Evolutionary conservation across 2,329 filamentous ascomycete genomes (phyloP).

Genomic region (Alternaria postmessia): DNA sequence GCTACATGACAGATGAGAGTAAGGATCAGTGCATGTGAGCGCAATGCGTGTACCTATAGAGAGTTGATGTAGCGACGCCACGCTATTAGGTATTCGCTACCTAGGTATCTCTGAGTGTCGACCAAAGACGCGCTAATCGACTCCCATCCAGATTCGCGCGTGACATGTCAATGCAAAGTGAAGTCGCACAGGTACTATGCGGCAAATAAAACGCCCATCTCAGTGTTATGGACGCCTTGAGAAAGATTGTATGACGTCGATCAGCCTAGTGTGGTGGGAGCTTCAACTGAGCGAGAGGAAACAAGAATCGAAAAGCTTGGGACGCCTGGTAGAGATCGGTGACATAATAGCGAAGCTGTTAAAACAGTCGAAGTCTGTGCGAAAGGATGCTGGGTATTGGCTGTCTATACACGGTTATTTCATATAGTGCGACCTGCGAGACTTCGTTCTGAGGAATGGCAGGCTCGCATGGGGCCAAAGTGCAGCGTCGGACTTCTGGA

Average conservation of each 20-base stretch:
- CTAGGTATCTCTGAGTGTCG: not conserved
- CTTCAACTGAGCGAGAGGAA: not conserved
- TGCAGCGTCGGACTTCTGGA: not conserved
- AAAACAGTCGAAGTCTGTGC: not conserved
- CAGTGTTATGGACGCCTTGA: not conserved
- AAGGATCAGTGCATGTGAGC: not conserved
- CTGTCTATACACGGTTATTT: not conserved
- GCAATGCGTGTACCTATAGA: not conserved
- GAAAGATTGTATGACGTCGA: not conserved
- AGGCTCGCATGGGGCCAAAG: not conserved
- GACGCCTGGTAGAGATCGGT: not conserved
- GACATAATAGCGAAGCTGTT: not conserved
- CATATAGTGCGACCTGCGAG: not conserved
- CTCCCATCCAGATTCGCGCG: not conserved
- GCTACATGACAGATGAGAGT: not conserved
- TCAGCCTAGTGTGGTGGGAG: not conserved
- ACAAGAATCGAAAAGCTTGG: not conserved
- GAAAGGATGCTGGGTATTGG: not conserved
- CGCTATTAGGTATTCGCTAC: not conserved
- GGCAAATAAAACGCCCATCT: not conserved
- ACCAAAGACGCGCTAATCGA: not conserved
- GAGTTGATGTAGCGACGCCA: not conserved
- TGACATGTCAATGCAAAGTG: not conserved
- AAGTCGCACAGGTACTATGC: constrained; percentile 9
- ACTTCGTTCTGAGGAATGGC: not conserved